Evolutionary conservation across 768 basidiomycete genomes (phyloP).

Genomic region (Russula emetica): DNA sequence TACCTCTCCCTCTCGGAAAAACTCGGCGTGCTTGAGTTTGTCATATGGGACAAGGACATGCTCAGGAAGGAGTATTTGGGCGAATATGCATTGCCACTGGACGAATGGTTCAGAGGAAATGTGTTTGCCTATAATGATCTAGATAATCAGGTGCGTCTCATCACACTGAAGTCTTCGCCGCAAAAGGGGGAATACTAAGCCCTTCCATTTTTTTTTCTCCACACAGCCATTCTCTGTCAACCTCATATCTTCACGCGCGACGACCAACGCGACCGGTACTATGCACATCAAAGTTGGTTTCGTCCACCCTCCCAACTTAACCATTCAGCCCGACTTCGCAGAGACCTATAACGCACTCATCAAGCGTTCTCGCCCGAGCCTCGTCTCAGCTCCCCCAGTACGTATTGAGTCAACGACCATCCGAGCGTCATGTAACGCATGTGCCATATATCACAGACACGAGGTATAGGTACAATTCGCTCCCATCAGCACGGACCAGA

Average conservation of each 20-base stretch:
- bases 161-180: background rate
- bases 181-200: conserved; percentile 29
- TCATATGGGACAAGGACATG: conserved; percentile 93
- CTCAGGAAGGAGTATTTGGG: conserved; percentile 91
- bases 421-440: background rate
- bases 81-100: conserved; percentile 72
- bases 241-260: conserved; percentile 47
- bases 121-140: conserved; percentile 55
- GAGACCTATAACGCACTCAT: conserved; percentile 60
- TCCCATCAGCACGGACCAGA: conserved; percentile 52
- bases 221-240: conserved; percentile 45
- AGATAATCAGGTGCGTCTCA: conserved; percentile 58
- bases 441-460: conserved; percentile 49
- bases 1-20: conserved; percentile 70
- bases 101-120: conserved; percentile 69
- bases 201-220: too few species aligned
- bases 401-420: background rate
- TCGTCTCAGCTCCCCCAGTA: conserved; percentile 77
- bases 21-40: conserved; percentile 73
- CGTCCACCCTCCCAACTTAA: conserved; percentile 42
- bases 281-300: conserved; percentile 63
- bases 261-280: conserved; percentile 46
- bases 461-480: conserved; percentile 80
- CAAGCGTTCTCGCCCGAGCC: conserved; percentile 57
- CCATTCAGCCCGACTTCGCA: conserved; percentile 48